A percentile compares a stretch with the other conserved stretches of the same genome.
Conservation (phyloP, 2,329 filamentous ascomycete genomes). For the Penicillium hesseltinei region DNA sequence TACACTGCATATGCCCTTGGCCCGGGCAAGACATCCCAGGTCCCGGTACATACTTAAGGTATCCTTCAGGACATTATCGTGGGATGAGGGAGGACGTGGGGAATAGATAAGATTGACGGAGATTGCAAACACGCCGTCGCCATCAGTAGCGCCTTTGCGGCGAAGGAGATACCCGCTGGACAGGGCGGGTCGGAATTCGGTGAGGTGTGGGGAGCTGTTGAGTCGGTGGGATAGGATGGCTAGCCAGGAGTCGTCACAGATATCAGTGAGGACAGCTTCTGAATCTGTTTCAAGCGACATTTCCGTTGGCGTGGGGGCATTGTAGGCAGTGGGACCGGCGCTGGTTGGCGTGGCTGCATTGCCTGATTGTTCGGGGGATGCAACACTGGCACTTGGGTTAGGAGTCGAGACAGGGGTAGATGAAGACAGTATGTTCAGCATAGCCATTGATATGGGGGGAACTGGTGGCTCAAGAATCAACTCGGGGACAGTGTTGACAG, state of each 20-base stretch:
- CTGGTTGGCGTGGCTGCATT: slow-evolving; percentile 40
- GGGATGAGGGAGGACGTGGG: slow-evolving; percentile 27
- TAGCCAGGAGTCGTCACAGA: slow-evolving; percentile 60
- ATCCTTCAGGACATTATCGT: slow-evolving; percentile 42
- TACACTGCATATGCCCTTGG: slow-evolving; percentile 43
- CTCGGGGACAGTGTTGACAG: slow-evolving; percentile 36
- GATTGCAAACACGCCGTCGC: slow-evolving; percentile 43
- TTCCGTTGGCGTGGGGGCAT: slow-evolving; percentile 37
- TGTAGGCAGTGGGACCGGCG: slow-evolving; percentile 35
- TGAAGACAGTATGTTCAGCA: slow-evolving; percentile 34
- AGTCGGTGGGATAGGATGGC: slow-evolving; percentile 54
- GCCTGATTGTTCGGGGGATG: slow-evolving; percentile 45
- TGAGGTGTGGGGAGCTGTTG: slow-evolving; percentile 42
- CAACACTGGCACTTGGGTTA: slow-evolving; percentile 33
- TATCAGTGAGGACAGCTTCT: slow-evolving; percentile 57
- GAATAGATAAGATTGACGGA: slow-evolving; percentile 44
- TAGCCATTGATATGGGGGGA: slow-evolving; percentile 33
- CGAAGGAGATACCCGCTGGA: slow-evolving; percentile 50
- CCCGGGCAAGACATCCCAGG: slow-evolving; percentile 43
- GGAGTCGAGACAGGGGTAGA: slow-evolving; percentile 43
- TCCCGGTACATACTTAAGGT: slow-evolving; percentile 47
- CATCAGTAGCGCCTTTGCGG: slow-evolving; percentile 41
- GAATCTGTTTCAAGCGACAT: slow-evolving; percentile 47
- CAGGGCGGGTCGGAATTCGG: slow-evolving; percentile 43
- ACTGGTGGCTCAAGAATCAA: slow-evolving; percentile 35